A percentile compares a stretch with the other conserved stretches of the same genome.
Evolutionary conservation across 2,329 filamentous ascomycete species (phyloP).

Genomic region (Pseudogymnoascus sp.): DNA sequence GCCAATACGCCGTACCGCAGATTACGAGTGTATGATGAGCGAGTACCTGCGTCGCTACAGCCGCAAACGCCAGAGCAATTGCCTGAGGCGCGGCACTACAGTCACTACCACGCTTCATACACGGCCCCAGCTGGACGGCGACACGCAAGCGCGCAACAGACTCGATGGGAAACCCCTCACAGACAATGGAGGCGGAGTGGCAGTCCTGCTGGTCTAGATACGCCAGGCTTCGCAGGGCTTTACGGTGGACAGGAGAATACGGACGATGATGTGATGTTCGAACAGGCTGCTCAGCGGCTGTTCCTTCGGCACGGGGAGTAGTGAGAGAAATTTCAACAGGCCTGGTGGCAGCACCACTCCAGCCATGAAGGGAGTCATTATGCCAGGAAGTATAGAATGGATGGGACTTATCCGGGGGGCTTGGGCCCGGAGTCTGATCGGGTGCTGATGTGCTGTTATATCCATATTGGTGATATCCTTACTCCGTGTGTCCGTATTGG

Average conservation of each 20-base stretch:
- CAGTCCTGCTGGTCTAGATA: slow-evolving; percentile 33
- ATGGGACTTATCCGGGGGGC: not conserved
- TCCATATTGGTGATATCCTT: slow-evolving; percentile 1
- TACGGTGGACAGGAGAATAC: slow-evolving; percentile 42
- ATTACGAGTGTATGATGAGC: slow-evolving; percentile 40
- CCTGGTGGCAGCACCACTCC: not conserved
- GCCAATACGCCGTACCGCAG: slow-evolving; percentile 20
- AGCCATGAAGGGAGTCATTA: not conserved
- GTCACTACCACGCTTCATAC: slow-evolving; percentile 34
- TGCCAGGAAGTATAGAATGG: not conserved
- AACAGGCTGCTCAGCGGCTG: slow-evolving; percentile 22
- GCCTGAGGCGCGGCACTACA: slow-evolving; percentile 40
- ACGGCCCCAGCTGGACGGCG: slow-evolving; percentile 32
- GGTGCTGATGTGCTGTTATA: not conserved
- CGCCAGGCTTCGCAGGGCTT: slow-evolving; percentile 38
- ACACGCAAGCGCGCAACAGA: slow-evolving; percentile 10
- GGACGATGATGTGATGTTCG: slow-evolving; percentile 33
- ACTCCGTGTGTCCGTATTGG: not conserved
- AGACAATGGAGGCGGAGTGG: slow-evolving; percentile 20
- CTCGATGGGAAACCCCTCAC: not conserved
- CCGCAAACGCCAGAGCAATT: slow-evolving; percentile 43
- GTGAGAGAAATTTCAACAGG: not conserved
- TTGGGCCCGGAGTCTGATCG: not conserved
- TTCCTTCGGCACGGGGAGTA: slow-evolving; percentile 8
- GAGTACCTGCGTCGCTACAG: slow-evolving; percentile 34